Percentiles rank a stretch among this genome's conserved stretches.
phyloP scores from a whole-genome alignment of 2,329 filamentous ascomycete genomes.

The Phialocephala sp. region DNA sequence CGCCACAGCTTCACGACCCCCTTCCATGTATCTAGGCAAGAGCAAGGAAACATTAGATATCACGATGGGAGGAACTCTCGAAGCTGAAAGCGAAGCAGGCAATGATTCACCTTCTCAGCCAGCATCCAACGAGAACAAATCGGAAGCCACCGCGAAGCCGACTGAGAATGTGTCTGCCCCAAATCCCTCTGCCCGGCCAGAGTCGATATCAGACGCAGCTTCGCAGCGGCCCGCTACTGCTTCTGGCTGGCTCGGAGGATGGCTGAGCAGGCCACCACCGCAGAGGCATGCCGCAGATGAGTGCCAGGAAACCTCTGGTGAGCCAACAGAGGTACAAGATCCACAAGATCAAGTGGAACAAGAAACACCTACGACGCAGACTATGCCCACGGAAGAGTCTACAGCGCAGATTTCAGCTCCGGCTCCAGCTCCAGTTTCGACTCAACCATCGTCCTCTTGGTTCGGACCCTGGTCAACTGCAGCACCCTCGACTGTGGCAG shows the following conservation, averaged over 20 bases:
- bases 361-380: background rate
- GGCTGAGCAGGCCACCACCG: conserved; percentile 49
- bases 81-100: conserved; percentile 21
- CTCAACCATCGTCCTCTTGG: conserved; percentile 36
- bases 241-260: conserved; percentile 61
- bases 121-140: background rate
- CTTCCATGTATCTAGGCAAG: conserved; percentile 43
- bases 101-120: conserved; percentile 8
- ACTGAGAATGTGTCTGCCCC: background rate
- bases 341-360: conserved; percentile 26
- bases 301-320: conserved; percentile 3
- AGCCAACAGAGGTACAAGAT: conserved; percentile 14
- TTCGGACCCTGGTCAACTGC: conserved; percentile 41
- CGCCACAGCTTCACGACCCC: conserved; percentile 33
- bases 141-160: background rate
- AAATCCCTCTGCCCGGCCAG: background rate
- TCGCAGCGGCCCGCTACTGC: conserved; percentile 39
- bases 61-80: conserved; percentile 36
- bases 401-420: conserved; percentile 1
- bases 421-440: background rate
- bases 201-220: conserved; percentile 16
- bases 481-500: conserved; percentile 32
- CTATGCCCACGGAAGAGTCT: background rate
- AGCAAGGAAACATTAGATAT: conserved; percentile 43
- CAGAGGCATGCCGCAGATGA: conserved; percentile 16